Base-by-base conservation (phyloP, 768 basidiomycete genomes). In the Tylopilus balloui region DNA sequence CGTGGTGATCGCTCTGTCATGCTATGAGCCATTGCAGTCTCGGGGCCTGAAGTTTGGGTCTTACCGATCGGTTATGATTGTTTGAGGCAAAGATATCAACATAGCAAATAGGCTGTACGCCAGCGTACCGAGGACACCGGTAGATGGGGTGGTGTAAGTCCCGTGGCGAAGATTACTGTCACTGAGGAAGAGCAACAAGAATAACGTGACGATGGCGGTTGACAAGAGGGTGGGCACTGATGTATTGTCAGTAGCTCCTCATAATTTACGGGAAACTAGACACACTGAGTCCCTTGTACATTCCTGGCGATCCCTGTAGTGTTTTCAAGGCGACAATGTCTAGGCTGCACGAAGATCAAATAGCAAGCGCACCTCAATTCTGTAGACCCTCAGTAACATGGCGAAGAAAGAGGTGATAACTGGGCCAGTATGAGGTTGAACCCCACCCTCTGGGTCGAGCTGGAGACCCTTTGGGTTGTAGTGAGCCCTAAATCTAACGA, bases 391-490 rank as follows among this genome's bases (percentile, higher is more conserved):
- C 40, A 53, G 59, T 53, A 88, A 63, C 88, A 92, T 92, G 15
- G 73, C 79, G 55, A 88, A 78, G 69, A 83, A 89, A 4, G 84
- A 81, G 14, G 78, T 78, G 47, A 92, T 76, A n/a, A 88, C 77
- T 50, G 89, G 90, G 28, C 83, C 84, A 5, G 86, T 84, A 58
- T 88, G 81, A 0, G 87, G 80, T 64, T 83, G 77, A n/a, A 79
- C 84, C 40, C 77, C 81, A 27, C 85, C 88, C 61, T 89, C 88
- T 25, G 76, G 71, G 65, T 91, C 89, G 34, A 92, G 75, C 45
- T 84, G 86, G 34, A 92, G 80, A 29, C 85, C 87, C 65, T 86
- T 87, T 3, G 90, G 90, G 60, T 87, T 88, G 71, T 87, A 92
- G 62, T 92, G 89, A 25, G 86, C 87, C 67, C 90, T 76, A 63